Conservation (phyloP, 2,329 filamentous ascomycete genomes). For the Hymenoscyphus infarciens region DNA sequence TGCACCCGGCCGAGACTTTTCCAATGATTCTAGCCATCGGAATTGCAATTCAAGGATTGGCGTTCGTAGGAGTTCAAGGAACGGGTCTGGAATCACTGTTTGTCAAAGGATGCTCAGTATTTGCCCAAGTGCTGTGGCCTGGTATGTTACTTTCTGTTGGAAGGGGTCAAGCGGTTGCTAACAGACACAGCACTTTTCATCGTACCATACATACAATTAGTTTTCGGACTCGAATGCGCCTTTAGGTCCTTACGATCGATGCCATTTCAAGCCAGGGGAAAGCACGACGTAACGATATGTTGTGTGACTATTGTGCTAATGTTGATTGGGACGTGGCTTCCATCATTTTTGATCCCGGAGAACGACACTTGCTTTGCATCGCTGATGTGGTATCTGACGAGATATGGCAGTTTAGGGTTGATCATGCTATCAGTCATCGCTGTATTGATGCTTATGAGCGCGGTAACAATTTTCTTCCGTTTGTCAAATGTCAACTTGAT, state of each 20-base stretch:
- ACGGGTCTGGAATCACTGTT: constrained; percentile 51
- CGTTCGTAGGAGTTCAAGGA: constrained; percentile 55
- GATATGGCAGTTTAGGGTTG: constrained; percentile 57
- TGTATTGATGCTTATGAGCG: constrained; percentile 48
- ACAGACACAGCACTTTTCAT: constrained; percentile 59
- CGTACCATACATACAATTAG: constrained; percentile 60
- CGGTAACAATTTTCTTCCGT: constrained; percentile 53
- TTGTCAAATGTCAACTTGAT: constrained; percentile 53
- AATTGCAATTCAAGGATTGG: constrained; percentile 55
- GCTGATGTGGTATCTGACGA: constrained; percentile 63
- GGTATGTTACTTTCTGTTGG: constrained; percentile 41
- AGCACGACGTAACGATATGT: constrained; percentile 58
- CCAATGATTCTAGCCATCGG: constrained; percentile 56
- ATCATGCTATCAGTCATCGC: constrained; percentile 50
- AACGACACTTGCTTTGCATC: constrained; percentile 63
- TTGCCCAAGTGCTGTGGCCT: constrained; percentile 58
- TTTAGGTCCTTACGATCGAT: constrained; percentile 51
- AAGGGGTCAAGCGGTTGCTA: constrained; percentile 15
- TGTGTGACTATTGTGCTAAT: constrained; percentile 48
- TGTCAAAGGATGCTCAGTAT: constrained; percentile 48
- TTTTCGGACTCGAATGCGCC: constrained; percentile 61
- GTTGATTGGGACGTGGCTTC: constrained; percentile 53
- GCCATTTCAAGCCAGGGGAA: constrained; percentile 56
- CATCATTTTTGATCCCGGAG: constrained; percentile 53
- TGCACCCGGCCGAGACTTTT: constrained; percentile 40